phyloP scores from a whole-genome alignment of 2,329 filamentous ascomycete species.

The Phialophora macrospora region DNA sequence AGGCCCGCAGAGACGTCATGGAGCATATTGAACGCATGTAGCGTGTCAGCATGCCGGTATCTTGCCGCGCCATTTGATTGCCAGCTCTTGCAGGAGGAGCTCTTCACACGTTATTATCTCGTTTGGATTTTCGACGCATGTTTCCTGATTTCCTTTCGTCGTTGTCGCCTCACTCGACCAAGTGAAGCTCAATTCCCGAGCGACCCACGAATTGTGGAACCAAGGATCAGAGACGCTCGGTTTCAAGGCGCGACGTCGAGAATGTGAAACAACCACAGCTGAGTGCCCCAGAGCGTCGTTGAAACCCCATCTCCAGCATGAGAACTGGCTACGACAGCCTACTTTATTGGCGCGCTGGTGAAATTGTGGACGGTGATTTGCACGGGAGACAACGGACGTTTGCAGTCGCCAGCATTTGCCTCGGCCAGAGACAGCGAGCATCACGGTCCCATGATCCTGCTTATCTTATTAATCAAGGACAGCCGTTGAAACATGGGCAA shows the following conservation, averaged over 20 bases:
- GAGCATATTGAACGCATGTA: not conserved
- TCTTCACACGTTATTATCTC: not conserved
- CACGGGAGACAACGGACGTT: not conserved
- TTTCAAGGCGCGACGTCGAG: not conserved
- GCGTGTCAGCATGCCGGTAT: not conserved
- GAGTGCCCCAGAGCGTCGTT: not conserved
- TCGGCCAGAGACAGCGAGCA: not conserved
- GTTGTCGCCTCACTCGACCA: not conserved
- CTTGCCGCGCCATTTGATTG: not conserved
- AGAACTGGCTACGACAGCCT: not conserved
- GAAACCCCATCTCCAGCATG: not conserved
- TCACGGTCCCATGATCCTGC: constrained; percentile 3
- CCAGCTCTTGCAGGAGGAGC: not conserved
- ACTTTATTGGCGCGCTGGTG: not conserved
- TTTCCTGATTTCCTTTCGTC: not conserved
- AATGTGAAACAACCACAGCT: not conserved
- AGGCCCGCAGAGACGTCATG: not conserved
- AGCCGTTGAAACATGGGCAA: constrained; percentile 12
- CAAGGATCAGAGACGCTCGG: not conserved
- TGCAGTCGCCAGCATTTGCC: not conserved
- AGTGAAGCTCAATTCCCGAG: not conserved
- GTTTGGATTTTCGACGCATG: not conserved
- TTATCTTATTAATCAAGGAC: constrained; percentile 12
- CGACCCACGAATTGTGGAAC: not conserved
- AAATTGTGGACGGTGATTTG: not conserved